A percentile compares a stretch with the other conserved stretches of the same genome.
Evolutionary conservation across 768 basidiomycete genomes (phyloP).

Genomic region (Amanita phalloides): DNA sequence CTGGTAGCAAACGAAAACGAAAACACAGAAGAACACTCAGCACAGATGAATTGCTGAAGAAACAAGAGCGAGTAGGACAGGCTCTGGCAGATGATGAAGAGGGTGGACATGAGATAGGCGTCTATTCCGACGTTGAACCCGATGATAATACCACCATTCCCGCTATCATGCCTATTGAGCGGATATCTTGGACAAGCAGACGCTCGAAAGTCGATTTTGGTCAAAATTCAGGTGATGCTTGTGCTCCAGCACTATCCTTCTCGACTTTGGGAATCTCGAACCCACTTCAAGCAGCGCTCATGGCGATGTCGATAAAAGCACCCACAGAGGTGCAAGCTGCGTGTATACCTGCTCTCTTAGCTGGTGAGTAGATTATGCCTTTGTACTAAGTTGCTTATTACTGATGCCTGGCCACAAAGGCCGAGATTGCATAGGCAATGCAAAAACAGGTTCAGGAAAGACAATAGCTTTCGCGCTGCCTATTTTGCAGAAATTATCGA

Average conservation of each 20-base stretch:
- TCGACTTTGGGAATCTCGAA: conserved; percentile 47
- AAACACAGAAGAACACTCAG: conserved; percentile 17
- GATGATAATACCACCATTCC: not conserved
- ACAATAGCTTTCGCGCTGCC: conserved; percentile 96
- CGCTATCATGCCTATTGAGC: conserved; percentile 3
- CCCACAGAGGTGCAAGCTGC: conserved; percentile 88
- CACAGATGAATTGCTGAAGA: conserved; percentile 35
- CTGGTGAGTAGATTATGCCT: conserved; percentile 35
- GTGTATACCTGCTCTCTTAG: conserved; percentile 80
- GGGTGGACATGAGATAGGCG: not conserved
- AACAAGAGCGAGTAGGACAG: conserved; percentile 30
- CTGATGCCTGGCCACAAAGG: conserved; percentile 34
- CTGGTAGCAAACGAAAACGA: conserved; percentile 15
- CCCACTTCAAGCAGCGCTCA: conserved; percentile 52
- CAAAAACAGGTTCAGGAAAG: conserved; percentile 97
- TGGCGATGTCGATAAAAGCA: conserved; percentile 70
- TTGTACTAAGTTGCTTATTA: not conserved
- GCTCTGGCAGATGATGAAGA: conserved; percentile 12
- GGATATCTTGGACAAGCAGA: not conserved
- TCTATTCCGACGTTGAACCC: not conserved
- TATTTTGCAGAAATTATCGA: conserved; percentile 78
- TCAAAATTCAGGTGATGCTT: not conserved
- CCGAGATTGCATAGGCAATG: conserved; percentile 93
- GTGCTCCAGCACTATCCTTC: conserved; percentile 28
- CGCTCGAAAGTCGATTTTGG: conserved; percentile 3